Evolutionary conservation across 306 rosid genomes (phyloP).

Genomic region (Astragalus membranaceus): DNA sequence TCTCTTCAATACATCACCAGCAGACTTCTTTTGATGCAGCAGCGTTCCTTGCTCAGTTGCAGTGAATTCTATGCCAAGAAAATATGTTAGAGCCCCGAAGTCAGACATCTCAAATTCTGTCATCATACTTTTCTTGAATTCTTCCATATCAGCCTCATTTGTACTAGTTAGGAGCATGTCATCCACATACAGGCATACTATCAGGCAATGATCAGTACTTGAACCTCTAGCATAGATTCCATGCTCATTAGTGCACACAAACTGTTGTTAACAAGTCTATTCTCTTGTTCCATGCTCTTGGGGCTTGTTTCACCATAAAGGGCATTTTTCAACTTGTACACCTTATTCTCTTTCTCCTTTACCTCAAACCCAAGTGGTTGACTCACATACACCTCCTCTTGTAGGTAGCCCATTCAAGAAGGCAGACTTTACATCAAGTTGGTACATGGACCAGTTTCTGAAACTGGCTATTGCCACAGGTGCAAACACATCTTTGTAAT

Average conservation of each 20-base stretch:
- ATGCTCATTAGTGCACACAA: neutral
- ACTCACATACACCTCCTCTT: no score
- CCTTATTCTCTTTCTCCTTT: no score
- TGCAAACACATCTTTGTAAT: no score
- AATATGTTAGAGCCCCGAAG: neutral
- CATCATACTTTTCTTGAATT: neutral
- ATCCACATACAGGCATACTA: neutral
- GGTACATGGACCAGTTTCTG: no score
- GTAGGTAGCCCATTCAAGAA: no score
- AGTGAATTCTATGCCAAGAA: neutral
- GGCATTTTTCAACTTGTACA: no score
- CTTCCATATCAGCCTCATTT: neutral
- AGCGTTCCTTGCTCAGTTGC: neutral
- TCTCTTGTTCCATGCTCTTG: no score
- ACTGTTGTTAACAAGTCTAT: neutral
- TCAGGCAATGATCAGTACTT: no score
- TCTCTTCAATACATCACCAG: neutral
- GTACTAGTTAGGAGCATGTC: neutral
- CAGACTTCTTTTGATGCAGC: neutral
- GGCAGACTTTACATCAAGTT: no score
- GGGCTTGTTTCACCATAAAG: no score
- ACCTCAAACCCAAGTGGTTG: no score
- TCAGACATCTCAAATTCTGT: neutral
- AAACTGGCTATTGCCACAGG: no score
- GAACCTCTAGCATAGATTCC: neutral